phyloP scores from a whole-genome alignment of 78 protist species.

The Dictyostelium brefeldianum region DNA sequence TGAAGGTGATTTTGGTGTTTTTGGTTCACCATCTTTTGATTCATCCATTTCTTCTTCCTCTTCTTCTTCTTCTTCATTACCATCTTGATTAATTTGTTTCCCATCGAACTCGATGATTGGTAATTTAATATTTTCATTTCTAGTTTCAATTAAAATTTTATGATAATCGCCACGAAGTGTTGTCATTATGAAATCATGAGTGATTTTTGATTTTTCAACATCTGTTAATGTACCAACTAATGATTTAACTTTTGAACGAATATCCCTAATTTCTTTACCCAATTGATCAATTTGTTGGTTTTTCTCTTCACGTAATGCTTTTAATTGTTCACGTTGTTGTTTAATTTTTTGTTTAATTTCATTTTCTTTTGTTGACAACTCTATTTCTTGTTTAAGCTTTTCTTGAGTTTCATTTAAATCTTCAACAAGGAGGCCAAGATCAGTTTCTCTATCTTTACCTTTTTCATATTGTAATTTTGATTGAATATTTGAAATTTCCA shows the following conservation, averaged over 20 bases:
- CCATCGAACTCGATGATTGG: slow-evolving; percentile 20
- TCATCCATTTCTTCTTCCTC: neutral
- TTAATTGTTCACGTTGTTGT: neutral
- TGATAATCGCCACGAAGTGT: slow-evolving; percentile 37
- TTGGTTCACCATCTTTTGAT: neutral
- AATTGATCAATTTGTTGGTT: slow-evolving; percentile 8
- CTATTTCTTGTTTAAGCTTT: neutral
- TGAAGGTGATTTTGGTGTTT: neutral
- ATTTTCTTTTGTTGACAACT: neutral
- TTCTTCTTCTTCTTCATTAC: slow-evolving; percentile 1
- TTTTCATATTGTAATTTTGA: slow-evolving; percentile 39
- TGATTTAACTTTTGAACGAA: neutral
- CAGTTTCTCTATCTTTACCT: slow-evolving; percentile 6
- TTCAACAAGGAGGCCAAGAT: neutral
- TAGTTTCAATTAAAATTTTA: slow-evolving; percentile 16
- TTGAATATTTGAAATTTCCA: slow-evolving; percentile 10
- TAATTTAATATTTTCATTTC: slow-evolving; percentile 42
- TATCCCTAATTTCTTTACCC: slow-evolving; percentile 19
- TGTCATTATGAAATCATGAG: neutral
- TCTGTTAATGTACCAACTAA: neutral
- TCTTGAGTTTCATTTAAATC: slow-evolving; percentile 9
- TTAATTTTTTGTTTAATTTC: neutral
- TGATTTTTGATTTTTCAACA: neutral
- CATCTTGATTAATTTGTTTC: neutral
- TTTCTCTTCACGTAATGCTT: neutral